Base-by-base conservation (phyloP, 352 stramenopile genomes). In the Pelagophyceae sp. region DNA sequence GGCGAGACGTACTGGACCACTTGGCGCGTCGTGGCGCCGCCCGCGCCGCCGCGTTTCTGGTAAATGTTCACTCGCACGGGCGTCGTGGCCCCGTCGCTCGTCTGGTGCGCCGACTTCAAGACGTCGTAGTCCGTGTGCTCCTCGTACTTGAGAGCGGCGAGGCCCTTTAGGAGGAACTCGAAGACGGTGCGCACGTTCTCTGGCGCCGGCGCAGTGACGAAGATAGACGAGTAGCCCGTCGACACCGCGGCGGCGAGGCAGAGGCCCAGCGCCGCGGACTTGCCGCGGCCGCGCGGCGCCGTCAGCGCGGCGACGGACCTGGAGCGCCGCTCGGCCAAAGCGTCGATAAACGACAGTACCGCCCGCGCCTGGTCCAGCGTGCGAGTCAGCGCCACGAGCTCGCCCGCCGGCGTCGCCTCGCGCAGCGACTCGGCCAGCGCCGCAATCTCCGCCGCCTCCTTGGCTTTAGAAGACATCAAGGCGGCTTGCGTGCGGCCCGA, bases 161-260 rank as follows among this genome's bases (percentile, higher is more conserved):
- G 90, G 31, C 95, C 96, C 82, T 96, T 94, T 75, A 98, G 92
- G 23, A 98, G 82, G 81, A 99, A 99, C 77, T 99, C 95, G 84
- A 99, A 99, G 0, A 99, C 93, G 0, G 95, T 96, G 45, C 95
- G 93, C 38, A 99, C 83, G 87, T 99, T 99, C 83, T 99, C 96
- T 25, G 96, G 95, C 79, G 94, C 96, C 3, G 96, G 96, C 37
- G 96, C 95, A 38, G 96, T 99, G 72, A 99, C 94, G 35, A 84
- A 77, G 65, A 91, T 83, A 17, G 77, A 85, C 54, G 83, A 83
- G 78, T 91, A 94, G 54, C 86, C 88, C 38, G 95, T 82, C 0
- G 85, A 86, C 60, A 91, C 79, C 0, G 91, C 90, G 32, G 89
- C 90, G 15, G 92, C 90, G 3, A 96, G 80, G 77, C 88, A 93